Evolutionary conservation across 176 grass and related monocot genomes (phyloP), one percentile per base, ranked within the genome.

Genomic region (Avena insularis): DNA sequence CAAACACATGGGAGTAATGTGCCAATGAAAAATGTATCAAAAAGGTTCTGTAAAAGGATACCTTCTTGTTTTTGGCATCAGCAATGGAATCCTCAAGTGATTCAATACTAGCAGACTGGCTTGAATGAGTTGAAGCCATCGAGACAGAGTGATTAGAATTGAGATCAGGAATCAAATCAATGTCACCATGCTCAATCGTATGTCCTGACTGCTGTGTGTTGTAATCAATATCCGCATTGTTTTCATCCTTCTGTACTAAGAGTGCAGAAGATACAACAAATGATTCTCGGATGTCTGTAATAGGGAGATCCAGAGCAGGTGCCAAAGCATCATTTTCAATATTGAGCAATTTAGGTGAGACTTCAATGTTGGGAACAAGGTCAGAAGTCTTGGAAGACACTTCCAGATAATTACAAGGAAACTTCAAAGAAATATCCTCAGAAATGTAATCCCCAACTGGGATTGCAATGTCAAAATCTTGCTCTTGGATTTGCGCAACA

Each of bases 51-150:
- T 25, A 68, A 88, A 69, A 79, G 45, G 43, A 56, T 82, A 95
- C 93, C 90, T 92, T 92, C n/a, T 40, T 92, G 71, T 71, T 87
- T 89, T 86, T 90, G 58, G 84, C 90, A 85, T 84, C 93, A 85
- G 57, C 72, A 89, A 92, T 80, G 46, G 87, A 86, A 79, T 88
- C 88, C 75, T 82, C 83, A 36, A 95, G 86, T 59, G 79, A 87
- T 20, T 87, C 88, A 36, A 87, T 53, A 83, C 72, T 79, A 61
- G 81, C 77, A 79, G 89, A 89, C 66, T 95, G 68, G 61, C 70
- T 85, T 82, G 88, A 93, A 79, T 86, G 76, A 75, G 84, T 82
- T 75, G 86, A 83, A 78, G 75, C 47, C 5, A 10, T 60, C 51
- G 60, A 82, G 81, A 38, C 60, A 75, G 80, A 87, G 76, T 87